phyloP scores from a whole-genome alignment of 768 basidiomycete genomes.

The Lactarius psammicola region DNA sequence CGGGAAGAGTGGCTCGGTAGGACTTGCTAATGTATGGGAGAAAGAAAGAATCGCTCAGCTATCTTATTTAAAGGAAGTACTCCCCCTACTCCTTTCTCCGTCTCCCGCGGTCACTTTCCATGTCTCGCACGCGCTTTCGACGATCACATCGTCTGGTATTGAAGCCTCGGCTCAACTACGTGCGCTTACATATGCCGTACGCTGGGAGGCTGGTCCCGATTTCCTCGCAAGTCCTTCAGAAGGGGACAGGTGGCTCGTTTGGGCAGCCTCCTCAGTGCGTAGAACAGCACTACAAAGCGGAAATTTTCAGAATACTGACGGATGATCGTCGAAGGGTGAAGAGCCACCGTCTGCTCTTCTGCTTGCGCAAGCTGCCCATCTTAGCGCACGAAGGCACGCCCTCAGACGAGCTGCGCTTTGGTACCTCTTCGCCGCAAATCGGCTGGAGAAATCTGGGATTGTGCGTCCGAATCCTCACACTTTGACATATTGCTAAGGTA shows the following conservation, averaged over 20 bases:
- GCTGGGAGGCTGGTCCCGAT: conserved; percentile 68
- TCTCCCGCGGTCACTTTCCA: conserved; percentile 60
- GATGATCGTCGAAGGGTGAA: conserved; percentile 57
- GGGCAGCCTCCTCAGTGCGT: conserved; percentile 79
- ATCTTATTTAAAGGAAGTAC: conserved; percentile 62
- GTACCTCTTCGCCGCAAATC: conserved; percentile 74
- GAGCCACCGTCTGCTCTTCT: conserved; percentile 79
- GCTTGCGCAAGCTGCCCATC: conserved; percentile 73
- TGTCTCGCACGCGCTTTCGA: conserved; percentile 57
- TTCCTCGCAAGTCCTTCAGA: conserved; percentile 59
- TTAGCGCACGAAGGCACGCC: conserved; percentile 58
- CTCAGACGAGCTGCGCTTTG: conserved; percentile 70
- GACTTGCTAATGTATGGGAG: conserved; percentile 32
- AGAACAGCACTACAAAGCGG: conserved; percentile 7
- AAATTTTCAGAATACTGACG: conserved; percentile 10
- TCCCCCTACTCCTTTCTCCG: conserved; percentile 69
- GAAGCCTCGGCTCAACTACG: conserved; percentile 65
- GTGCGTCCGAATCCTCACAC: conserved; percentile 45
- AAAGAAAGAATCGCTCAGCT: conserved; percentile 13
- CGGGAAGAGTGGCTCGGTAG: conserved; percentile 80
- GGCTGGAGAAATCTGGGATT: conserved; percentile 80
- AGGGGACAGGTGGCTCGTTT: conserved; percentile 84
- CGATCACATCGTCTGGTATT: conserved; percentile 42
- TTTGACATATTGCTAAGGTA: conserved; percentile 10
- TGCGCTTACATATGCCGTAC: conserved; percentile 64